Evolutionary conservation across 768 basidiomycete species (phyloP), one percentile per base, ranked within the genome.

Genomic region (Strobilomyces echinocephalus): DNA sequence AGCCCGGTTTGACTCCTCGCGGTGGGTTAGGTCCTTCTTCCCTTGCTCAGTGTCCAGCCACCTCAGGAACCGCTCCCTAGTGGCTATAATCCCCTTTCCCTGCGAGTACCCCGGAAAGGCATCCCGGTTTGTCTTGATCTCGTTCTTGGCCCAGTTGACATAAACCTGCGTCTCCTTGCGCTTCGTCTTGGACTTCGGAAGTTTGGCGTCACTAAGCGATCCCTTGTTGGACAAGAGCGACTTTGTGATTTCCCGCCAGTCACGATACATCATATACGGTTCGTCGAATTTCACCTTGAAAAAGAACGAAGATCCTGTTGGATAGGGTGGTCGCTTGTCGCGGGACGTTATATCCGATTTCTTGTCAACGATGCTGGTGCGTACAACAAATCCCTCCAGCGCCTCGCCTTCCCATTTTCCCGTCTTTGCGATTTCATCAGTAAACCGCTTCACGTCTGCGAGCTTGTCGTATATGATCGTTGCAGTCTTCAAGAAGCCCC

Each of bases 261-360:
- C 91, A 51, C 97, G 87, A 72, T 97, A 98, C 84, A 95, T 95
- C 80, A 97, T 85, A 68, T 99, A 99, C 3, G 95, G 95, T 65
- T 98, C 92, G 69, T 98, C 94, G 69, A 97, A 98, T 68, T 99
- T 99, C 74, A 98, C 79, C 67, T 99, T 99, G 84, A 97, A 98
- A 79, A 99, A 97, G 77, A 97, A 95, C 0, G 91, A 87, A 2
- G 88, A 83, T 30, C 87, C 91, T 1, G 84, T 70, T 0, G 76
- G 68, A 64, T 97, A 97, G 1, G 93, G 94, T 1, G 81, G 78
- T 20, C 67, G 61, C 50, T 55, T 63, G 43, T 62, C 63, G 28
- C 61, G 68, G 47, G 67, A 70, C 0, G 64, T 54, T 10, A 59
- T 58, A 8, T 56, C 63, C 2, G 64, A 66, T 26, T 75, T 78